phyloP scores from a whole-genome alignment of 2,329 filamentous ascomycete genomes.

The Aspergillus fructus region DNA sequence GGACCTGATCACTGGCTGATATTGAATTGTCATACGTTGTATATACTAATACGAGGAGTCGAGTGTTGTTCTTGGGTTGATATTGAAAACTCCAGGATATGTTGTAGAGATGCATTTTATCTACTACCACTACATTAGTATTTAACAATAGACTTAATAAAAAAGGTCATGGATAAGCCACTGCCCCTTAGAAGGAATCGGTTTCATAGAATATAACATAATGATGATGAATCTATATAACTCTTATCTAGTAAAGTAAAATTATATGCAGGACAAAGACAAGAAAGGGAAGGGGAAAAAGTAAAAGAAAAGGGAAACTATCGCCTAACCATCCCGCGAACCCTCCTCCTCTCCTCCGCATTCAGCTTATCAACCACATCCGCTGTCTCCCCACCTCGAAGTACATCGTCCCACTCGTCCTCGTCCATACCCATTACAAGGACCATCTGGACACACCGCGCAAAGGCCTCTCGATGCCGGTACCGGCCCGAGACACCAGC shows the following conservation, averaged over 20 bases:
- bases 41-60: slow-evolving; percentile 1
- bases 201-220: neutral
- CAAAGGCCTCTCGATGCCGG: slow-evolving; percentile 73
- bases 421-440: slow-evolving; percentile 93
- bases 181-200: neutral
- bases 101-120: neutral
- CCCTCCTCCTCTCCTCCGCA: slow-evolving; percentile 70
- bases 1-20: neutral
- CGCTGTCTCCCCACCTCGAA: slow-evolving; percentile 45
- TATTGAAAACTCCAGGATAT: neutral
- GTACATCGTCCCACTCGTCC: slow-evolving; percentile 86
- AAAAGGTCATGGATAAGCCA: neutral
- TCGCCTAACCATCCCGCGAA: slow-evolving; percentile 64
- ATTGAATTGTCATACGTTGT: neutral
- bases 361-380: slow-evolving; percentile 64
- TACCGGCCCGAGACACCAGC: slow-evolving; percentile 55
- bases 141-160: neutral
- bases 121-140: neutral
- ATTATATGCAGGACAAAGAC: neutral
- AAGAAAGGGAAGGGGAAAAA: neutral
- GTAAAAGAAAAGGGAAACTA: neutral
- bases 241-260: neutral
- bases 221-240: neutral
- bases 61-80: neutral
- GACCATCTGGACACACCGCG: slow-evolving; percentile 73